Evolutionary conservation across 257 asterid species (phyloP).

Genomic region (Nicotiana knightiana): DNA sequence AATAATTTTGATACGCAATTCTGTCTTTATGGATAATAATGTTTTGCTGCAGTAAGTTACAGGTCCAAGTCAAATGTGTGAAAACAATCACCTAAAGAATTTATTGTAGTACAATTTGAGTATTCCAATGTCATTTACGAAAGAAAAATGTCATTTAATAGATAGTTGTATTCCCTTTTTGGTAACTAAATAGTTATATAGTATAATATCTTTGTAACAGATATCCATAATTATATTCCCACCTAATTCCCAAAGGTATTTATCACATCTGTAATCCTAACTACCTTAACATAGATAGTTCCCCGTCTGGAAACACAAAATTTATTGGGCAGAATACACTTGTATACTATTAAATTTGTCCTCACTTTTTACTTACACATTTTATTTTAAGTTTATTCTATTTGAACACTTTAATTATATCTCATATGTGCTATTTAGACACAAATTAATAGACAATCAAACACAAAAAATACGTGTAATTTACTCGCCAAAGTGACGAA

Average conservation of each 20-base stretch:
- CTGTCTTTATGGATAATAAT: background rate
- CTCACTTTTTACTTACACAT: too few species aligned
- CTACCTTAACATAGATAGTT: background rate
- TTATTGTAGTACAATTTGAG: too few species aligned
- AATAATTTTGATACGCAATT: background rate
- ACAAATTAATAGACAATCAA: too few species aligned
- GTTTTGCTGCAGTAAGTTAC: background rate
- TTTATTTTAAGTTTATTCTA: too few species aligned
- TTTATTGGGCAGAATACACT: background rate
- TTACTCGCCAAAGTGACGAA: too few species aligned
- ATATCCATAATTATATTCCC: background rate
- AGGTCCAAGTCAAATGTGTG: conserved; percentile 13
- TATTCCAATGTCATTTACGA: too few species aligned
- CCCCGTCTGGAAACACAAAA: background rate
- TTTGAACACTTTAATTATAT: too few species aligned
- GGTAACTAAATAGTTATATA: background rate
- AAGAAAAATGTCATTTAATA: too few species aligned
- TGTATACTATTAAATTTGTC: too few species aligned
- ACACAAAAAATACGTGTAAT: too few species aligned
- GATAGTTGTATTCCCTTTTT: background rate
- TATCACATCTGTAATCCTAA: background rate
- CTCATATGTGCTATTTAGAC: too few species aligned
- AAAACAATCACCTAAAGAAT: background rate
- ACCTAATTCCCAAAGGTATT: background rate
- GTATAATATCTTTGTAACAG: background rate